A percentile compares a stretch with the other conserved stretches of the same genome.
Conservation (phyloP, 2,329 filamentous ascomycete species). For the Acephala macrosclerotiorum region DNA sequence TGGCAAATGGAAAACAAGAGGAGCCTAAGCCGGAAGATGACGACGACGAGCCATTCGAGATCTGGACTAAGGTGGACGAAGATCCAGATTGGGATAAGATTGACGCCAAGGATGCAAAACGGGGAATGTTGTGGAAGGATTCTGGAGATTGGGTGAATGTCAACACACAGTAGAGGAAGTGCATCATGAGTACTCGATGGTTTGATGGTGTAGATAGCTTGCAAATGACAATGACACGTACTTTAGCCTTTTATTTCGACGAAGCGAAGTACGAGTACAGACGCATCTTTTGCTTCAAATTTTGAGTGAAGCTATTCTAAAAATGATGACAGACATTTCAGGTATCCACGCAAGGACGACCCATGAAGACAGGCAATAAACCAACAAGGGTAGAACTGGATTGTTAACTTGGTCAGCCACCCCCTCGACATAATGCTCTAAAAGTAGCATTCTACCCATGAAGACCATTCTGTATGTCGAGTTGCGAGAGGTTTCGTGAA, state of each 20-base stretch:
- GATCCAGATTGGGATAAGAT: conserved; percentile 4
- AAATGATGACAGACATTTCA: background rate
- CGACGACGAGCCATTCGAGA: conserved; percentile 1
- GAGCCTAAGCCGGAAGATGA: background rate
- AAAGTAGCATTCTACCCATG: too few relatives aligned
- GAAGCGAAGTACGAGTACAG: background rate
- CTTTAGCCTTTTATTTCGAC: background rate
- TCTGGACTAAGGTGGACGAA: background rate
- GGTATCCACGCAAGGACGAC: background rate
- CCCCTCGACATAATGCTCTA: too few relatives aligned
- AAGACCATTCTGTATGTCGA: too few relatives aligned
- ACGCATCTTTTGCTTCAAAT: background rate
- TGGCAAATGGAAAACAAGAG: background rate
- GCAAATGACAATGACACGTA: background rate
- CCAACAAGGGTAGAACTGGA: too few relatives aligned
- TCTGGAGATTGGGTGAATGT: conserved; percentile 9
- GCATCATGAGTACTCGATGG: background rate
- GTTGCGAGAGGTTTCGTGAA: too few relatives aligned
- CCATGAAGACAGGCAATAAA: too few relatives aligned
- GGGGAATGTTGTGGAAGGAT: background rate
- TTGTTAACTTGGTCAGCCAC: too few relatives aligned
- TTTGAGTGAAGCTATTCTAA: background rate
- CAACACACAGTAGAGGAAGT: background rate
- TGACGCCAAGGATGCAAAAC: conserved; percentile 14
- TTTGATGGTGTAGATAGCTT: background rate